Conservation (phyloP, 805 yeast genomes). For the Danielia oregonensis region DNA sequence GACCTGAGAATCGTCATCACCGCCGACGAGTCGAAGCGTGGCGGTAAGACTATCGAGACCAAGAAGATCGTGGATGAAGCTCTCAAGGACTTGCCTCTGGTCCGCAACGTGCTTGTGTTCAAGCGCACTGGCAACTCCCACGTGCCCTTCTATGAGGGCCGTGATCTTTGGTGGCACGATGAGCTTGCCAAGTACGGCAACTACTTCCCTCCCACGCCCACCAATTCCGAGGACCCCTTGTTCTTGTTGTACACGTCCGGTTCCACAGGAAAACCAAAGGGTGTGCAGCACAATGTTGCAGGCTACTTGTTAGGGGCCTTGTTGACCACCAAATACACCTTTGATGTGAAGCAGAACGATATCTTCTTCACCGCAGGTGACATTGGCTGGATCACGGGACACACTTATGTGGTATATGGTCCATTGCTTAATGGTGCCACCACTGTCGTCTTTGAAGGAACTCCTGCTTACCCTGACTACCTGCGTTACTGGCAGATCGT, state of each 20-base stretch:
- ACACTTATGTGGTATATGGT: conserved; percentile 92
- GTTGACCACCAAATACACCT: conserved; percentile 86
- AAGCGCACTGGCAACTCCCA: conserved; percentile 78
- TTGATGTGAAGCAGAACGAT: conserved; percentile 88
- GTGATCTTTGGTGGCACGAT: conserved; percentile 97
- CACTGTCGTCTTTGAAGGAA: conserved; percentile 91
- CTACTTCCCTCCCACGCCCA: conserved; percentile 84
- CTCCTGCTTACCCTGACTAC: conserved; percentile 94
- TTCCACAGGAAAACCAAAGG: conserved; percentile 97
- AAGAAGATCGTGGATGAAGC: conserved; percentile 96
- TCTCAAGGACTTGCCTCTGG: conserved; percentile 66
- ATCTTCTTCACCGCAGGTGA: conserved; percentile 95
- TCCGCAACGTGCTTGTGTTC: conserved; percentile 80
- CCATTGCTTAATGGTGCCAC: conserved; percentile 86
- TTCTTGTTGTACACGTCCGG: conserved; percentile 96
- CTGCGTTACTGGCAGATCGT: conserved; percentile 97
- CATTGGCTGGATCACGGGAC: conserved; percentile 99
- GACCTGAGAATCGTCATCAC: conserved; percentile 84
- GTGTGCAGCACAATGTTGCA: conserved; percentile 92
- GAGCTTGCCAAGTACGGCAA: conserved; percentile 76
- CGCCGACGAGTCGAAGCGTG: conserved; percentile 93
- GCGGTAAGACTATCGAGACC: conserved; percentile 89
- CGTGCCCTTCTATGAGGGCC: conserved; percentile 68
- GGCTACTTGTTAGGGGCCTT: conserved; percentile 94
- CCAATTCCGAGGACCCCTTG: conserved; percentile 89